Percentiles rank a stretch among this genome's conserved stretches.
Conservation (phyloP, 2,329 filamentous ascomycete species). For the Blastomyces percursus region DNA sequence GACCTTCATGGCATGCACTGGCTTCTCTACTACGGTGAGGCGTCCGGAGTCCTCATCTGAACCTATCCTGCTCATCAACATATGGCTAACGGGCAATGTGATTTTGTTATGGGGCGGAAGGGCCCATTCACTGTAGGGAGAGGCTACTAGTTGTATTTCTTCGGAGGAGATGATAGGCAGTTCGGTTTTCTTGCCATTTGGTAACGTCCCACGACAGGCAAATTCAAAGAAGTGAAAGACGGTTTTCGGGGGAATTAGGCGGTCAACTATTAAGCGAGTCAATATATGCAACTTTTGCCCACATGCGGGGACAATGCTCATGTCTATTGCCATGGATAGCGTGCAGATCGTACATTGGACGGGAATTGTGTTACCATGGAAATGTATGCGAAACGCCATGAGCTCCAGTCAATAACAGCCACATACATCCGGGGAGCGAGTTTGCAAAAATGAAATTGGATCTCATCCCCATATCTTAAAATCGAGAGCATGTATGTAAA, state of each 20-base stretch:
- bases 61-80: constrained; percentile 12
- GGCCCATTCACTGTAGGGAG: constrained; percentile 5
- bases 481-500: neutral
- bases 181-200: constrained; percentile 14
- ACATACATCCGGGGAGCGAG: neutral
- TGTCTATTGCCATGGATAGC: neutral
- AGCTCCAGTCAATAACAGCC: neutral
- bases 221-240: constrained; percentile 16
- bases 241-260: constrained; percentile 20
- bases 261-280: constrained; percentile 16
- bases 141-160: constrained; percentile 7
- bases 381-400: neutral
- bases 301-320: neutral
- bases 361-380: neutral
- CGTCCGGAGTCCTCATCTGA: constrained; percentile 11
- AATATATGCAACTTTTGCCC: neutral
- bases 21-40: constrained; percentile 16
- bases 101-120: neutral
- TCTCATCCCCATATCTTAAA: neutral
- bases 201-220: constrained; percentile 8
- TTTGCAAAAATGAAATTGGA: neutral
- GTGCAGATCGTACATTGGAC: neutral
- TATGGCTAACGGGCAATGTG: constrained; percentile 1
- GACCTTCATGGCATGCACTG: constrained; percentile 19
- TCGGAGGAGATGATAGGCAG: constrained; percentile 7